Conservation (phyloP, 2,329 filamentous ascomycete species). For the Teratosphaeria nubilosa region DNA sequence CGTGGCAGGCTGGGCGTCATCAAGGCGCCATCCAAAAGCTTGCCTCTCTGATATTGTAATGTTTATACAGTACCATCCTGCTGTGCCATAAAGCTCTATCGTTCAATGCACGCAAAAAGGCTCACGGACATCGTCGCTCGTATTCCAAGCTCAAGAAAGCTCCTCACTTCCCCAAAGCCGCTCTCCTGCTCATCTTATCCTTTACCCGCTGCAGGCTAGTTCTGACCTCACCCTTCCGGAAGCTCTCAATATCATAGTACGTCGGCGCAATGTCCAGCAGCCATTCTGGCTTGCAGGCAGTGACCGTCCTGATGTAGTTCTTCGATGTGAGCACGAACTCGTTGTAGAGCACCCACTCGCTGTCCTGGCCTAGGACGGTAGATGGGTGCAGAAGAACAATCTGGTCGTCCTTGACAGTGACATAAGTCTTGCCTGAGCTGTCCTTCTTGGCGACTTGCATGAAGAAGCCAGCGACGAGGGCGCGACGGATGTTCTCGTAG, state of each 20-base stretch:
- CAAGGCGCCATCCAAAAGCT: too few relatives aligned
- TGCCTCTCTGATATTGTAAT: not conserved
- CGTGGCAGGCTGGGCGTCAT: too few relatives aligned
- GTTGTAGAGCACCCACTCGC: slow-evolving; percentile 96
- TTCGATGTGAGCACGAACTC: slow-evolving; percentile 97
- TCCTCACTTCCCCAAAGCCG: not conserved
- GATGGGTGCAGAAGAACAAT: slow-evolving; percentile 86
- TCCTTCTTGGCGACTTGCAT: slow-evolving; percentile 99
- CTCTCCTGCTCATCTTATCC: slow-evolving; percentile 43
- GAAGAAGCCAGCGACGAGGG: slow-evolving; percentile 91
- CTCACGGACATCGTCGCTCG: not conserved
- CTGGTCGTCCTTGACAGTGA: slow-evolving; percentile 94
- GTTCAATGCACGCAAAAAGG: not conserved
- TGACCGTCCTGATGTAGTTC: slow-evolving; percentile 94
- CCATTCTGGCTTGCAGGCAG: slow-evolving; percentile 88
- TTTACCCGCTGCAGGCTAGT: slow-evolving; percentile 47
- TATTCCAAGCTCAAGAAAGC: not conserved
- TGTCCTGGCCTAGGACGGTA: slow-evolving; percentile 77
- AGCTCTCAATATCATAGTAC: slow-evolving; percentile 80
- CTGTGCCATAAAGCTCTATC: not conserved
- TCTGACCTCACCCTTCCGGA: slow-evolving; percentile 79
- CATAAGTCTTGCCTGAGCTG: slow-evolving; percentile 76
- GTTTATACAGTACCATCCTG: not conserved
- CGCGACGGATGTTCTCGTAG: slow-evolving; percentile 92
- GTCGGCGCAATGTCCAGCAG: slow-evolving; percentile 84